A percentile compares a stretch with the other conserved stretches of the same genome.
Conservation (phyloP, 2,329 filamentous ascomycete species). For the Arthrobotrys sphaeroides region DNA sequence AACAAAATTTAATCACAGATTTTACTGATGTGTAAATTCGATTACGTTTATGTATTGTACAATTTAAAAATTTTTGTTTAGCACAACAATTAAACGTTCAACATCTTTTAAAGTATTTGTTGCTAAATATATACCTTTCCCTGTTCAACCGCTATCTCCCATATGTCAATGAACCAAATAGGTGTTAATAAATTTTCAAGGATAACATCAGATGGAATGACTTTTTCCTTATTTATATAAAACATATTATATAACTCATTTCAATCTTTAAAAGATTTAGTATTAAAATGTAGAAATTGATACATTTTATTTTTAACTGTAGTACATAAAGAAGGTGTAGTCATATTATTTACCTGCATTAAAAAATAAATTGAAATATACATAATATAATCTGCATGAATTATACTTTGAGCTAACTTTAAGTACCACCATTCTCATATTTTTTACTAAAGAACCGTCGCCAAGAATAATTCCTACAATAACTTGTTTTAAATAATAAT, state of each 20-base stretch:
- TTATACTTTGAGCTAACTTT: background rate
- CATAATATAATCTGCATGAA: background rate
- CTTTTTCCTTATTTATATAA: background rate
- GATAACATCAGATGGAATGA: background rate
- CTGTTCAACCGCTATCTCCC: slow-evolving; percentile 7
- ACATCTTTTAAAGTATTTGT: background rate
- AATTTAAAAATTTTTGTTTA: slow-evolving; percentile 5
- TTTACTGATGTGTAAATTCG: background rate
- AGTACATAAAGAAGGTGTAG: background rate
- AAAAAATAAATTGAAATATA: slow-evolving; percentile 1
- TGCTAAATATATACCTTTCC: background rate
- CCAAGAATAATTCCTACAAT: background rate
- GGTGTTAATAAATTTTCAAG: slow-evolving; percentile 7
- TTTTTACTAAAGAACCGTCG: background rate
- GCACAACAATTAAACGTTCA: background rate
- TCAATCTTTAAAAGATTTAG: background rate
- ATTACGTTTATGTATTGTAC: background rate
- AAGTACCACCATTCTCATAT: background rate
- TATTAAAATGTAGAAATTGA: background rate
- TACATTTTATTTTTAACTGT: background rate
- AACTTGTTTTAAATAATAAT: slow-evolving; percentile 12
- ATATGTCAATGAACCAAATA: slow-evolving; percentile 24
- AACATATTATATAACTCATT: background rate
- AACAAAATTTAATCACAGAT: background rate
- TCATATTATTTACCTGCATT: background rate